phyloP scores from a whole-genome alignment of 345 rosid species.

The Rhodomyrtus tomentosa region DNA sequence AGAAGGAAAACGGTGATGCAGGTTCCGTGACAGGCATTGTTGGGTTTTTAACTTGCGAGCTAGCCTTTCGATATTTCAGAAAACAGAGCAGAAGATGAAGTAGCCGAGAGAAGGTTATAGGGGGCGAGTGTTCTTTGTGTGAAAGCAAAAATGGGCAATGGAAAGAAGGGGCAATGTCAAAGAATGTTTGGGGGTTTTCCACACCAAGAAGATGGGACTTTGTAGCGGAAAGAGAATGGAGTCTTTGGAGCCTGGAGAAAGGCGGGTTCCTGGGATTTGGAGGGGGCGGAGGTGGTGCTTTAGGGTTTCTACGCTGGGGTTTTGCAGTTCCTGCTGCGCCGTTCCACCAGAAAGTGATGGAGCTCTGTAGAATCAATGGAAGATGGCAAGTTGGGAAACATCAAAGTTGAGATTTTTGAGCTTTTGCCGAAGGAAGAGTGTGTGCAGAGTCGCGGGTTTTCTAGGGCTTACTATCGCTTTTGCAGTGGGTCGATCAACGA shows the following conservation, averaged over 20 bases:
- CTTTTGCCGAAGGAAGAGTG: background rate
- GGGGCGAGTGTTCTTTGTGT: background rate
- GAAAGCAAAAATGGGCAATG: background rate
- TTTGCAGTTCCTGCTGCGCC: background rate
- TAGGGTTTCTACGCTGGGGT: background rate
- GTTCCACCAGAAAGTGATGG: background rate
- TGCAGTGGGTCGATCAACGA: background rate
- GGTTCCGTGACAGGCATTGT: background rate
- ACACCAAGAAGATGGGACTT: background rate
- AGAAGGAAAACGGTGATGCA: background rate
- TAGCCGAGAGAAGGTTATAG: background rate
- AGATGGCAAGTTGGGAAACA: background rate
- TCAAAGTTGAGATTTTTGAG: background rate
- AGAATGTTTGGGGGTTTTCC: background rate
- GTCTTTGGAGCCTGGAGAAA: background rate
- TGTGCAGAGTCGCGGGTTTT: background rate
- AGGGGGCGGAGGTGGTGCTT: background rate
- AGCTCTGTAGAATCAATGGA: background rate
- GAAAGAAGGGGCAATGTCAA: background rate
- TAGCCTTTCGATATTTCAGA: background rate
- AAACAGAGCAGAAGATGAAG: background rate
- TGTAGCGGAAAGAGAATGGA: background rate
- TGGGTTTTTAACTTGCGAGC: background rate
- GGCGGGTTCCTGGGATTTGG: background rate
- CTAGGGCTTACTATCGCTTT: background rate